A percentile compares a stretch with the other conserved stretches of the same genome.
Evolutionary conservation across 78 protist species (phyloP).

Genomic region (Emiliania huxleyi): DNA sequence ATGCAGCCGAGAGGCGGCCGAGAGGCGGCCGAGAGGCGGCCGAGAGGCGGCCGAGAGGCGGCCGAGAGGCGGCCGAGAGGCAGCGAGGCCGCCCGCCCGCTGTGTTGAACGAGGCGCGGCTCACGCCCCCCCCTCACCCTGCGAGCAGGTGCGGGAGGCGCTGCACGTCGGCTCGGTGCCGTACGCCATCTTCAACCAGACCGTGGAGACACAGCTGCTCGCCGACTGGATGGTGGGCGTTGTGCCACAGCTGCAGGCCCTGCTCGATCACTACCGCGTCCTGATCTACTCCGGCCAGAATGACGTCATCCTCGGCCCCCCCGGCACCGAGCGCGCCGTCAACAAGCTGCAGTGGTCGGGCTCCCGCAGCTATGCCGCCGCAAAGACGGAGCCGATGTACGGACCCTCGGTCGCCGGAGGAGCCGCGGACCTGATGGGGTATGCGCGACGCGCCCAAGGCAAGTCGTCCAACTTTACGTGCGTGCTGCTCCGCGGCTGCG

Average conservation of each 20-base stretch:
- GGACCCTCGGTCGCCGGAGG: neutral
- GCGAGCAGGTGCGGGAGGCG: neutral
- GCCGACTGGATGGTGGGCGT: neutral
- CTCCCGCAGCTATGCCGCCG: neutral
- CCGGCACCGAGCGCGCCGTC: neutral
- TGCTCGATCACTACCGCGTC: neutral
- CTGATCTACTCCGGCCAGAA: neutral
- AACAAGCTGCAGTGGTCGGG: neutral
- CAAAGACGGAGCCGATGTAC: neutral
- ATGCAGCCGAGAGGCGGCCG: too few species aligned
- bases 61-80: too few species aligned
- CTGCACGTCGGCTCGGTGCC: neutral
- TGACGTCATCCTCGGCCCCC: neutral
- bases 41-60: too few species aligned
- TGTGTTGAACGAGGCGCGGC: too few species aligned
- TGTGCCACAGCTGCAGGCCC: neutral
- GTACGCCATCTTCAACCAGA: neutral
- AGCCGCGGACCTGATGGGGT: neutral
- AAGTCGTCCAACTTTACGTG: neutral
- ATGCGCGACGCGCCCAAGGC: neutral
- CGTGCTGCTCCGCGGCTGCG: neutral
- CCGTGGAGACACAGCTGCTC: neutral
- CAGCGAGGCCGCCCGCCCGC: too few species aligned
- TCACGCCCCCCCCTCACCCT: too few species aligned
- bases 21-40: too few species aligned